Base-by-base conservation (phyloP, 495 filamentous ascomycete genomes). In the Penicillium paradoxum region DNA sequence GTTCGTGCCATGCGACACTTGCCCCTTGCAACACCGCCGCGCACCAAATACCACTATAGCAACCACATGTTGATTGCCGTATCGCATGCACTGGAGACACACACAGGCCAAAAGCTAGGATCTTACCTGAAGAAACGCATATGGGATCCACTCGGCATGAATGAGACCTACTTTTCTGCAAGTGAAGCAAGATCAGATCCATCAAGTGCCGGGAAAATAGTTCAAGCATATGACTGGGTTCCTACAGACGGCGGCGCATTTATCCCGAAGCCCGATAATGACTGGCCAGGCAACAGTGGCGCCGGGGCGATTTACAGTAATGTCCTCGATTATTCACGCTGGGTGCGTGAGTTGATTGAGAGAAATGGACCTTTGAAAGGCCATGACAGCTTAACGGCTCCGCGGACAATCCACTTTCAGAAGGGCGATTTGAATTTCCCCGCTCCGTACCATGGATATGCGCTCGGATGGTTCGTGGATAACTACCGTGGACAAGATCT, bases 131-230 rank as follows among this genome's bases (percentile, higher is more conserved):
- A 60, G 6, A 62, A 71, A 22, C 49, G 59, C 7, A 69, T 82
- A n/a, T 83, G 76, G 73, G 55, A 45, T 41, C 77, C 74, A 1
- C 58, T 83, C n/a, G 69, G 63, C 0, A 82, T 83, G 80, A 42
- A 63, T 0, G 48, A 63, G 9, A 65, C 62, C 0, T 68, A 59
- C 11, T 59, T 60, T 15, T 74, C 73, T 11, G 67, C 68, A 14
- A 27, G 49, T 4, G 55, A 62, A 25, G 63, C 57, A 18, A 50
- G 51, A 25, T 38, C 33, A 21, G 25, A 29, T 10, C 55, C 57
- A 14, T 19, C 44, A 15, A 39, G 14, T 5, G 42, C 47, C 0
- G 17, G 30, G 6, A 53, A 45, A 14, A 21, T 62, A 6, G 63
- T 53, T 7, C 45, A 41, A 32, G 65, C 58, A 2, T 68, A 68